Conservation (phyloP, 768 basidiomycete genomes). For the Crepidotus variabilis region DNA sequence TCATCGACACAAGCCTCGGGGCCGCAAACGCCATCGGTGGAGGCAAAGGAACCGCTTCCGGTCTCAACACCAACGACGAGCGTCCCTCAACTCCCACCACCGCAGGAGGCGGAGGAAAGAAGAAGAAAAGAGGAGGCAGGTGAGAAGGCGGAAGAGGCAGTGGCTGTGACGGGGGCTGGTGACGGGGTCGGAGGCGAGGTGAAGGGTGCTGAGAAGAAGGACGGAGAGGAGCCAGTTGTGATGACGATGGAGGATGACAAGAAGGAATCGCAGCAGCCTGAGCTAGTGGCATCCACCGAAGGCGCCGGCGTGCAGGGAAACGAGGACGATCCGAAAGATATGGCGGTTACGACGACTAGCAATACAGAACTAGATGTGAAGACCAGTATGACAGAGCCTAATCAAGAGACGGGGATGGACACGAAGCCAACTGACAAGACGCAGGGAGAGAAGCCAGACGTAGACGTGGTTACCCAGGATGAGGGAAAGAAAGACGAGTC, state of each 20-base stretch:
- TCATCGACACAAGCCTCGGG: neutral
- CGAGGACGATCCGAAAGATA: neutral
- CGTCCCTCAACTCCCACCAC: neutral
- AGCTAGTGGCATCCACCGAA: too few species aligned
- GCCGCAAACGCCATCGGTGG: neutral
- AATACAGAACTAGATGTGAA: neutral
- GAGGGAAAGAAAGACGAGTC: neutral
- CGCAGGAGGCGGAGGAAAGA: neutral
- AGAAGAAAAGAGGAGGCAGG: neutral
- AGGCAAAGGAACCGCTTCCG: neutral
- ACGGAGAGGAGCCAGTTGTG: too few species aligned
- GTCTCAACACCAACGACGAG: neutral
- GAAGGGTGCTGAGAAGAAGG: conserved; percentile 1
- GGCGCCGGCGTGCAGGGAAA: too few species aligned
- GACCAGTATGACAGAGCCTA: neutral
- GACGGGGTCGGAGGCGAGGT: neutral
- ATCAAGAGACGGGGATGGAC: neutral
- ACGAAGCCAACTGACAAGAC: neutral
- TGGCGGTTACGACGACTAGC: neutral
- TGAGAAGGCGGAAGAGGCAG: conserved; percentile 5
- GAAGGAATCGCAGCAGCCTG: too few species aligned
- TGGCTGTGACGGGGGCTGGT: neutral
- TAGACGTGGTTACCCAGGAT: neutral
- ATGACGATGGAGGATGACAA: too few species aligned
- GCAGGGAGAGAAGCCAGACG: neutral